Base-by-base conservation (phyloP, 1,284 basidiomycete genomes). In the Ceratobasidium sp. region DNA sequence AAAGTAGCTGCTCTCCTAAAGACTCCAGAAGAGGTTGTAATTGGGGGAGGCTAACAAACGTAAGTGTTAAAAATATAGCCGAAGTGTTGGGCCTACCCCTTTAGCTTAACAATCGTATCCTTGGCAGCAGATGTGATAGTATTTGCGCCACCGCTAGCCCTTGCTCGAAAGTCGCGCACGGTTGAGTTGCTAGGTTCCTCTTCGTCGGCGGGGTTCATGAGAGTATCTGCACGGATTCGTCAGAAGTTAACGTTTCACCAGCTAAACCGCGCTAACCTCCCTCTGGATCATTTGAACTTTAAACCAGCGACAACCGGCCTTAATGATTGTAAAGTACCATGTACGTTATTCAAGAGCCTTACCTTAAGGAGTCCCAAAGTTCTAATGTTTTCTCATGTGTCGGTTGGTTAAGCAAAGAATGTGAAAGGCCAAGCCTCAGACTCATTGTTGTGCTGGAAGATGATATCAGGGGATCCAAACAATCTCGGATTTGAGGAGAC, bases 301-400 rank as follows among this genome's bases (percentile, higher is more conserved):
- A 34, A 43, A 29, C 43, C 14, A 49, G 34, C n/a, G 13, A 7
- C 8, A 8, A n/a, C 29, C n/a, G 53, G 48, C 31, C 46, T n/a
- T 64, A 22, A 11, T 51, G n/a, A 24, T 13, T 3, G 3, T 2
- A 39, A n/a, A 14, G 29, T 16, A 59, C 39, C 14, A 5, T 59
- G 27, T 43, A 61, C 39, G 4, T 37, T 5, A 6, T 43, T 9
- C 2, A 22, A 11, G 27, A 11, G 22, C n/a, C 58, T 22, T 37
- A 73, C 71, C 39, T 61, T 11, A 59, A 63, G n/a, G 46, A 62
- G 46, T 73, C 71, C 71, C 71, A 73, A 41, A 73, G 59, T 54
- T 49, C 34, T 19, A 59, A 16, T 6, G 59, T 61, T 27, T 62
- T 53, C 27, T 73, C 71, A 19, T 51, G 59, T 13, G 31, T 24